Conservation (phyloP, 1,139 yeast species). For the Meyerozyma athensensis region DNA sequence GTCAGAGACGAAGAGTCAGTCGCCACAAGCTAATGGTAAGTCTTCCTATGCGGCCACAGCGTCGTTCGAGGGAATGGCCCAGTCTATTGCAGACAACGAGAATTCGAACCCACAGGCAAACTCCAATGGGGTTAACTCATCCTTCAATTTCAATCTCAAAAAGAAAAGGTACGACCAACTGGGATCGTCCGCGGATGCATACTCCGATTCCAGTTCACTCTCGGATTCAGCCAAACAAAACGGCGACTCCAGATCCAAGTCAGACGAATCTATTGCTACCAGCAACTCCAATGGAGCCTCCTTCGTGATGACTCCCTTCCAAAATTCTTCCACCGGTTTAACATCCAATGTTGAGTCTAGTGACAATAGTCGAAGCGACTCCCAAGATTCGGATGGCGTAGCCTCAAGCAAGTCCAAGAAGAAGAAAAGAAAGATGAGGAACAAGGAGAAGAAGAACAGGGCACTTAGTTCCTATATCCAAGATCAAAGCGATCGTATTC, state of each 20-base stretch:
- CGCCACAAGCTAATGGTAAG: too few relatives aligned
- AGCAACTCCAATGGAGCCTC: constrained; percentile 2
- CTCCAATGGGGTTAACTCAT: too few relatives aligned
- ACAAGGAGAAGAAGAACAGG: constrained; percentile 4
- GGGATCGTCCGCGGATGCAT: too few relatives aligned
- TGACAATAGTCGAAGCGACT: constrained; percentile 7
- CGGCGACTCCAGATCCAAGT: background rate
- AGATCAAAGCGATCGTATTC: constrained; percentile 17
- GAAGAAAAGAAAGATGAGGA: constrained; percentile 8
- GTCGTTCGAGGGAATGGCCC: too few relatives aligned
- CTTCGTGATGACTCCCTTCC: background rate
- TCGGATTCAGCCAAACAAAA: background rate
- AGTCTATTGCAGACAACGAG: too few relatives aligned
- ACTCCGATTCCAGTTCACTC: background rate
- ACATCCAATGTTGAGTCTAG: constrained; percentile 8
- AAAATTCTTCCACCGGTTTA: constrained; percentile 6
- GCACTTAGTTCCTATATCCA: constrained; percentile 13
- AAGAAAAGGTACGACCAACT: background rate
- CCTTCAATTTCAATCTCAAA: background rate
- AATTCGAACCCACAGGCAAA: too few relatives aligned
- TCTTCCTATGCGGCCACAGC: too few relatives aligned
- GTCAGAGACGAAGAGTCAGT: too few relatives aligned
- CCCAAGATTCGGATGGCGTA: constrained; percentile 8
- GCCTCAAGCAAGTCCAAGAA: constrained; percentile 11
- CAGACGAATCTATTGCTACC: background rate